A percentile compares a stretch with the other conserved stretches of the same genome.
Evolutionary conservation across 345 rosid genomes (phyloP).

Genomic region (Aegle marmelos): DNA sequence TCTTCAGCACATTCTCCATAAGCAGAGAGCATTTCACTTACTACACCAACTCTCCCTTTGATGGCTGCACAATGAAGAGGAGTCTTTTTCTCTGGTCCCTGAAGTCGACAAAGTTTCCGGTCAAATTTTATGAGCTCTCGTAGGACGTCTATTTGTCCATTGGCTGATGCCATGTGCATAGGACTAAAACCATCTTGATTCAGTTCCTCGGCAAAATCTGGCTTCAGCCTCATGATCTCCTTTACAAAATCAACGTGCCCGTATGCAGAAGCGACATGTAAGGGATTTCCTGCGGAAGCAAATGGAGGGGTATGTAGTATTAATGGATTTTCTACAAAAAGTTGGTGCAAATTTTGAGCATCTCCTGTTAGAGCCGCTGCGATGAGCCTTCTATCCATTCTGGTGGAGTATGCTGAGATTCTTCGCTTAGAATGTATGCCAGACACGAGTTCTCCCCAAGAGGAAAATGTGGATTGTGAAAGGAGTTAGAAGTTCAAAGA

Average conservation of each 20-base stretch:
- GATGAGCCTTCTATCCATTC: constrained; percentile 10
- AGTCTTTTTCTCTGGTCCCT: constrained; percentile 36
- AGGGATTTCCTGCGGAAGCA: constrained; percentile 22
- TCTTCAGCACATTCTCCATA: constrained; percentile 36
- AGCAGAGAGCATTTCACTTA: constrained; percentile 31
- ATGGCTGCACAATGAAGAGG: constrained; percentile 39
- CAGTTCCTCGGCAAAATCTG: constrained; percentile 31
- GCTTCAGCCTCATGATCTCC: constrained; percentile 26
- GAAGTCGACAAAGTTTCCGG: constrained; percentile 26
- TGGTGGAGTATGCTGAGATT: neutral
- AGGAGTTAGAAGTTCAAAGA: neutral
- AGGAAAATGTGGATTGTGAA: neutral
- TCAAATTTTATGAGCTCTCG: constrained; percentile 31
- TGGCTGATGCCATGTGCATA: constrained; percentile 47
- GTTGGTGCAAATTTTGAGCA: neutral
- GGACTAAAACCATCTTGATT: constrained; percentile 39
- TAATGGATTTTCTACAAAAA: constrained; percentile 18
- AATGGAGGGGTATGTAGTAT: constrained; percentile 11
- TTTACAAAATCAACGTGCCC: constrained; percentile 27
- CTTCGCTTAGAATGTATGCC: neutral
- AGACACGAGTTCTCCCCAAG: neutral
- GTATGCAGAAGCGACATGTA: constrained; percentile 23
- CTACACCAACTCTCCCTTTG: constrained; percentile 33
- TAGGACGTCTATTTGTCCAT: constrained; percentile 33
- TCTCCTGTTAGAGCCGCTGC: constrained; percentile 27